Evolutionary conservation across 2,329 filamentous ascomycete genomes (phyloP).

Genomic region (Sporothrix schenckii): DNA sequence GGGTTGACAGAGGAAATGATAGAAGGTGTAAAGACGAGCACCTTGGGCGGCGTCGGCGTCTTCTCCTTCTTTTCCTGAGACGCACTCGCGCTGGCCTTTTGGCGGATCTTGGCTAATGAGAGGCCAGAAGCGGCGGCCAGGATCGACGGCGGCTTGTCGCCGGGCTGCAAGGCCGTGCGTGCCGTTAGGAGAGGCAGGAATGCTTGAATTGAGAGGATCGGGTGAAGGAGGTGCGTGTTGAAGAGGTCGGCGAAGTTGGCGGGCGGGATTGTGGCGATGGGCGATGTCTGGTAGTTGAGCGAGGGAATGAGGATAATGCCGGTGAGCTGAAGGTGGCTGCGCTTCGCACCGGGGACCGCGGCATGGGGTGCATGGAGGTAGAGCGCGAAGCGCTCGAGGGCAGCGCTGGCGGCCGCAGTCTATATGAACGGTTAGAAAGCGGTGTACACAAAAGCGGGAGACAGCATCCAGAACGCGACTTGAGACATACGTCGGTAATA

Average conservation of each 20-base stretch:
- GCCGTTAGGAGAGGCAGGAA: slow-evolving; percentile 79
- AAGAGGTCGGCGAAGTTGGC: slow-evolving; percentile 86
- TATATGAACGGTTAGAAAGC: slow-evolving; percentile 42
- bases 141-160: slow-evolving; percentile 39
- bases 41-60: slow-evolving; percentile 54
- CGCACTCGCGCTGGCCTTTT: slow-evolving; percentile 1
- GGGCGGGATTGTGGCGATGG: slow-evolving; percentile 81
- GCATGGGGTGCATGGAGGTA: slow-evolving; percentile 74
- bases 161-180: slow-evolving; percentile 52
- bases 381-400: slow-evolving; percentile 70
- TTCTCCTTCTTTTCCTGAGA: slow-evolving; percentile 4
- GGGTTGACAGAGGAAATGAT: slow-evolving; percentile 79
- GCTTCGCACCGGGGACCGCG: slow-evolving; percentile 73
- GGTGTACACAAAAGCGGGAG: neutral
- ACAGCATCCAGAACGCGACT: neutral
- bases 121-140: slow-evolving; percentile 29
- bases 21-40: slow-evolving; percentile 77
- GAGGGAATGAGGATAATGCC: slow-evolving; percentile 84
- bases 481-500: slow-evolving; percentile 69
- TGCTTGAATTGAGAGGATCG: slow-evolving; percentile 83
- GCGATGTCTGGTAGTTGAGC: slow-evolving; percentile 76
- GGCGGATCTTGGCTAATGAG: slow-evolving; percentile 27
- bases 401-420: slow-evolving; percentile 68
- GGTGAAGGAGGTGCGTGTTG: slow-evolving; percentile 88
- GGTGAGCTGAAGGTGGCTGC: slow-evolving; percentile 74